Conservation (phyloP, 176 grass and related monocot genomes). For the Tillandsia fasciculata region DNA sequence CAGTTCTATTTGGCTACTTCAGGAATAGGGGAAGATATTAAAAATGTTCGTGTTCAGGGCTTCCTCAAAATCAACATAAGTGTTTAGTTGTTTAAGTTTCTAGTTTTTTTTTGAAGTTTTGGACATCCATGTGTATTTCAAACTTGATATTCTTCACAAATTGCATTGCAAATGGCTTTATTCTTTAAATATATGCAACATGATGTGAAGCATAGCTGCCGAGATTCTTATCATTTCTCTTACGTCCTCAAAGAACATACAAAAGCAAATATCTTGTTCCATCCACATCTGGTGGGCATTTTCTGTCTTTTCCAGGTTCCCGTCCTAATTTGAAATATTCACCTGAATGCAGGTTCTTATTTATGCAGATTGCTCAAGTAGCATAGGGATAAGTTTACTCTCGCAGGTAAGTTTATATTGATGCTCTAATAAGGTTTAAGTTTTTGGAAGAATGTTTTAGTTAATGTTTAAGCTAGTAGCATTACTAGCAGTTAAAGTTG, state of each 20-base stretch:
- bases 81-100: too few species aligned
- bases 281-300: not conserved
- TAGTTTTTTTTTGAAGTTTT: not conserved
- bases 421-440: constrained; percentile 6
- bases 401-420: constrained; percentile 46
- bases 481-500: not conserved
- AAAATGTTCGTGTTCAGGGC: too few species aligned
- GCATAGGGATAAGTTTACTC: constrained; percentile 44
- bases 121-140: too few species aligned
- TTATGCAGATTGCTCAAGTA: constrained; percentile 51
- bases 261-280: not conserved
- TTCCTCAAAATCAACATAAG: too few species aligned
- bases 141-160: too few species aligned
- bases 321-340: constrained; percentile 12
- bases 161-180: too few species aligned
- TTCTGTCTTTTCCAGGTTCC: not conserved
- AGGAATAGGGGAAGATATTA: too few species aligned
- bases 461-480: not conserved
- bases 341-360: constrained; percentile 55
- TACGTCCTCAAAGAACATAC: not conserved
- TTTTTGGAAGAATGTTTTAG: too few species aligned
- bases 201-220: not conserved
- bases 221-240: not conserved
- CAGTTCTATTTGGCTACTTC: not conserved
- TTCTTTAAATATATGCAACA: not conserved